A percentile compares a stretch with the other conserved stretches of the same genome.
These are phyloP conservation scores for Arthrobotrys musiformis DNA, from an alignment of 2,329 filamentous ascomycete genomes.

Conservation along the genomic window DNA sequence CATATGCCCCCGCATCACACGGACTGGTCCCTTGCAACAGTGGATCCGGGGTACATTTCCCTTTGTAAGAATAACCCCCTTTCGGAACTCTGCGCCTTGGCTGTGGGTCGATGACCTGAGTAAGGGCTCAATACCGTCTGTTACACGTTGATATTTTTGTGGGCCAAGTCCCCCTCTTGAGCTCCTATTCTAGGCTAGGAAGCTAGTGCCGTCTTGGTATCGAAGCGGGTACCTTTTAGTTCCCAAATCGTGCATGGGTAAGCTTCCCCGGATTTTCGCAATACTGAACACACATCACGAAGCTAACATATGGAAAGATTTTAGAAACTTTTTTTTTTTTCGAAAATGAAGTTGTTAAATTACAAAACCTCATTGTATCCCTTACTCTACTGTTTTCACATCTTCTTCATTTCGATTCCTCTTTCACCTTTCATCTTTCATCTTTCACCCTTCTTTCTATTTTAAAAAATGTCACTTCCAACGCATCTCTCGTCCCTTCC, in stretches of 20 bases:
- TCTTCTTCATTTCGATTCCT: background rate
- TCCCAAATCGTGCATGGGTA: background rate
- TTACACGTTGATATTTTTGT: background rate
- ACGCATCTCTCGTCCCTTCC: constrained; percentile 2
- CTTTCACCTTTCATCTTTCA: background rate
- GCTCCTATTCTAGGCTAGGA: constrained; percentile 21
- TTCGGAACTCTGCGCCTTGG: constrained; percentile 8
- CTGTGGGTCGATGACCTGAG: background rate
- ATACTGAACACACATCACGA: background rate
- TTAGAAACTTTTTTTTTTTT: background rate
- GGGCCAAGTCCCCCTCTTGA: constrained; percentile 5
- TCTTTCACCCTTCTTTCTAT: background rate
- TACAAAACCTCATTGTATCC: background rate
- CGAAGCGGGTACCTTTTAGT: background rate
- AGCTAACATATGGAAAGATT: constrained; percentile 1
- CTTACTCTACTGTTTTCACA: background rate
- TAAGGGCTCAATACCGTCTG: background rate
- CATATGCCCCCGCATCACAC: background rate
- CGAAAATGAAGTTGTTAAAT: background rate
- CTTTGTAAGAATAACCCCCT: constrained; percentile 12
- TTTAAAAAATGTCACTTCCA: constrained; percentile 10
- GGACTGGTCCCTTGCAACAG: background rate
- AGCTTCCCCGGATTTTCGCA: constrained; percentile 22
- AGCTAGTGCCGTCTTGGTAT: constrained; percentile 7
- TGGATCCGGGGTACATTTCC: background rate